Base-by-base conservation (phyloP, 805 yeast species). In the Starmerella potacharoeniae region DNA sequence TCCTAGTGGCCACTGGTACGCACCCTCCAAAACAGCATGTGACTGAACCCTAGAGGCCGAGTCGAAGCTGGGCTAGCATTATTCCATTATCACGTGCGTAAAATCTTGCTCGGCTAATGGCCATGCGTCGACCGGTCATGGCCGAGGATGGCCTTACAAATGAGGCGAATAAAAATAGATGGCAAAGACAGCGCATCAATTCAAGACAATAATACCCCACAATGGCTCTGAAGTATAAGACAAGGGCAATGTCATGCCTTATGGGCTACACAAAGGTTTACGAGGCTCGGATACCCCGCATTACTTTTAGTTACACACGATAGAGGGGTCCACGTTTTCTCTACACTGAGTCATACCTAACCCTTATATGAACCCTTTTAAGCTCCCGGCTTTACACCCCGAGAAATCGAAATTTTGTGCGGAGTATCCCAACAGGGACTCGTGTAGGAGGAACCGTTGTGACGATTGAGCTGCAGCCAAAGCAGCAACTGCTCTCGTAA, bases 371-470 rank as follows among this genome's bases (percentile, higher is more conserved):
- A 46, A 46, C 49, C 49, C 49, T 46, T 29, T 29, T 31, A 34
- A 16, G 10, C n/a, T 11, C 16, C 14, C 16, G 31, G 49, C 49
- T 31, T 46, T 33, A 16, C 11, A 6, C n/a, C 49, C 39, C 49
- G 39, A 46, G 39, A 16, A 28, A 14, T 40, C 28, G 34, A 46
- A 46, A 34, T 46, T 33, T 22, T 44, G 29, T 40, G 47, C 35
- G 48, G 48, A 29, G 48, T 44, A 44, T 44, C 46, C 46, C 46
- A 43, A 22, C 33, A 6, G 46, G 33, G 43, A 16, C 46, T 43
- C 34, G 22, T 30, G 5, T 10, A 43, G 46, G 7, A 43, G 46
- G 34, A 11, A 14, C 14, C 10, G 10, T 5, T 14, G 29, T 22
- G 9, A 29, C 33, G 34, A 33, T 9, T 16, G 9, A 44, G 48